Evolutionary conservation across 164 flowering plant species (phyloP).

Genomic region (Protea cynaroides): DNA sequence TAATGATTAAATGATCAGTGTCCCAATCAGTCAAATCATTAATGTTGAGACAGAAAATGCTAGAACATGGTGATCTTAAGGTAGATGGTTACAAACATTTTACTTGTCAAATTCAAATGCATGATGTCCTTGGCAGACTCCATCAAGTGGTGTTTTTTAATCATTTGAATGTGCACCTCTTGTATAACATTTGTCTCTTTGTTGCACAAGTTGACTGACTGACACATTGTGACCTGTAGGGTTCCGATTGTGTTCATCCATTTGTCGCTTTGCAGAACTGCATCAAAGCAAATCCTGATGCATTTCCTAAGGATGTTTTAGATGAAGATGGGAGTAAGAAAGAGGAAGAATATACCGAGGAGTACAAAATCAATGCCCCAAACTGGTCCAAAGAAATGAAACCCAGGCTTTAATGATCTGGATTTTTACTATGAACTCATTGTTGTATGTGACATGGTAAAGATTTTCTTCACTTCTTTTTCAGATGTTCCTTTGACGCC

Average conservation of each 20-base stretch:
- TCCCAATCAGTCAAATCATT: no score
- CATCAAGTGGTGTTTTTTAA: neutral
- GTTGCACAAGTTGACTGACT: neutral
- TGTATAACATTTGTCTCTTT: neutral
- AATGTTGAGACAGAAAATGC: no score
- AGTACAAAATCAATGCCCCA: slow-evolving; percentile 59
- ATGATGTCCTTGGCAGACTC: neutral
- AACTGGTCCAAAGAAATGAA: slow-evolving; percentile 47
- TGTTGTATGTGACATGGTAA: neutral
- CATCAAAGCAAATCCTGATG: slow-evolving; percentile 72
- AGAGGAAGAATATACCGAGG: slow-evolving; percentile 33
- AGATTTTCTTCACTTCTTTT: neutral
- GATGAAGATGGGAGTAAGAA: slow-evolving; percentile 39
- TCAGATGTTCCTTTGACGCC: no score
- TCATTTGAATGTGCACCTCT: neutral
- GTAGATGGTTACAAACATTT: neutral
- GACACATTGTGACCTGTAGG: slow-evolving; percentile 29
- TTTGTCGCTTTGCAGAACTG: slow-evolving; percentile 85
- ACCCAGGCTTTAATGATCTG: slow-evolving; percentile 20
- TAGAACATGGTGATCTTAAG: no score
- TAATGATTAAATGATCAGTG: no score
- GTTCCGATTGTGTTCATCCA: slow-evolving; percentile 83
- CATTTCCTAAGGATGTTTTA: slow-evolving; percentile 63
- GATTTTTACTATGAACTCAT: neutral
- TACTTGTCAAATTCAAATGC: neutral